Evolutionary conservation across 2,329 filamentous ascomycete genomes (phyloP).

Genomic region (Monosporascus sp.): DNA sequence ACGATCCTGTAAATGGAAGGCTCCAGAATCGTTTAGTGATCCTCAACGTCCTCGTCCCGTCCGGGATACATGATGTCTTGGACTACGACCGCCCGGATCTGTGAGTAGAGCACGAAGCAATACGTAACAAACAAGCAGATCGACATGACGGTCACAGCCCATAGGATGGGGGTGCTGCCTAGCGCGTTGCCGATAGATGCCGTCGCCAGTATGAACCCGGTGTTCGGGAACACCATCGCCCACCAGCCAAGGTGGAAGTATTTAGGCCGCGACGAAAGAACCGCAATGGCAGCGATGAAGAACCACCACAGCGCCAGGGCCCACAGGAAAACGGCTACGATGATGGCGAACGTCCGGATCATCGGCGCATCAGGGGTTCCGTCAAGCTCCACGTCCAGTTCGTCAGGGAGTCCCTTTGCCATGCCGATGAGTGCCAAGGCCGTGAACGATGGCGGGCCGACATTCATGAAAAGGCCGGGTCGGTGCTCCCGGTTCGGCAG

Average conservation of each 20-base stretch:
- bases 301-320: constrained; percentile 57
- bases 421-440: constrained; percentile 65
- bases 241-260: constrained; percentile 59
- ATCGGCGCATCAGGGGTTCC: constrained; percentile 38
- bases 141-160: constrained; percentile 46
- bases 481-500: constrained; percentile 59
- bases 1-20: too few species aligned
- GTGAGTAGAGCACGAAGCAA: constrained; percentile 37
- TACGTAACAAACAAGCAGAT: constrained; percentile 37
- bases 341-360: constrained; percentile 41
- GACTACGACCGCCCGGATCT: constrained; percentile 42
- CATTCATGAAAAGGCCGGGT: constrained; percentile 69
- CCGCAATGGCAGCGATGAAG: constrained; percentile 42
- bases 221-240: constrained; percentile 59
- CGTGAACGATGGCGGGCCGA: constrained; percentile 70
- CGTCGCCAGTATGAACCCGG: constrained; percentile 52
- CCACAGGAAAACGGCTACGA: constrained; percentile 58
- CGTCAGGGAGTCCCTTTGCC: constrained; percentile 48
- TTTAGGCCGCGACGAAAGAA: constrained; percentile 39
- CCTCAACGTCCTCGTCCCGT: constrained; percentile 48
- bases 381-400: constrained; percentile 37
- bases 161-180: constrained; percentile 37
- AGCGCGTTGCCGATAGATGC: constrained; percentile 48
- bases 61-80: constrained; percentile 53
- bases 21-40: constrained; percentile 28